These are phyloP conservation scores for Hypoxylon sp. DNA, from an alignment of 2,329 filamentous ascomycete genomes.

Conservation along the genomic window DNA sequence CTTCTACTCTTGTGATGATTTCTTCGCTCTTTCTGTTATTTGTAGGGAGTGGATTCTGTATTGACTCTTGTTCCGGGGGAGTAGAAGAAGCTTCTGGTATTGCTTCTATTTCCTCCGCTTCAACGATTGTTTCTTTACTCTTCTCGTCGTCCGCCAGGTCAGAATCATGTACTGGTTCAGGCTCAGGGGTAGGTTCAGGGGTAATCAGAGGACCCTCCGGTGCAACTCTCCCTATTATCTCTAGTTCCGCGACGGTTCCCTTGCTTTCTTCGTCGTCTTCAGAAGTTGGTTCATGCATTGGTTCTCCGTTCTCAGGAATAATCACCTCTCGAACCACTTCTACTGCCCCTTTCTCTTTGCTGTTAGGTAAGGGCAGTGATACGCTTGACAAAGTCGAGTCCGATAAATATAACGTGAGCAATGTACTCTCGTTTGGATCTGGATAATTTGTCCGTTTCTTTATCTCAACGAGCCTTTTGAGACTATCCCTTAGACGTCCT, in stretches of 20 bases:
- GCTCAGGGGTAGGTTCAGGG: neutral
- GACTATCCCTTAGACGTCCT: constrained; percentile 9
- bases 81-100: neutral
- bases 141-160: neutral
- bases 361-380: neutral
- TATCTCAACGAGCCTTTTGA: constrained; percentile 28
- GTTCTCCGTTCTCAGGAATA: neutral
- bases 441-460: constrained; percentile 19
- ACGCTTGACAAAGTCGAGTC: constrained; percentile 19
- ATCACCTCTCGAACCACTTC: neutral
- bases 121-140: neutral
- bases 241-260: neutral
- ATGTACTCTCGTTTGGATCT: constrained; percentile 43
- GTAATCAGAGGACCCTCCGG: neutral
- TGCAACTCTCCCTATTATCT: neutral
- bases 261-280: neutral
- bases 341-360: neutral
- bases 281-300: neutral
- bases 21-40: neutral
- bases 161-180: neutral
- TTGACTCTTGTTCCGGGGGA: neutral
- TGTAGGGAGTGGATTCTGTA: neutral
- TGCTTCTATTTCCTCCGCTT: neutral
- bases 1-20: neutral
- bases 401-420: constrained; percentile 32